These are phyloP conservation scores for Epichloe brachyelytri DNA, from an alignment of 2,329 filamentous ascomycete genomes.

Conservation along the genomic window DNA sequence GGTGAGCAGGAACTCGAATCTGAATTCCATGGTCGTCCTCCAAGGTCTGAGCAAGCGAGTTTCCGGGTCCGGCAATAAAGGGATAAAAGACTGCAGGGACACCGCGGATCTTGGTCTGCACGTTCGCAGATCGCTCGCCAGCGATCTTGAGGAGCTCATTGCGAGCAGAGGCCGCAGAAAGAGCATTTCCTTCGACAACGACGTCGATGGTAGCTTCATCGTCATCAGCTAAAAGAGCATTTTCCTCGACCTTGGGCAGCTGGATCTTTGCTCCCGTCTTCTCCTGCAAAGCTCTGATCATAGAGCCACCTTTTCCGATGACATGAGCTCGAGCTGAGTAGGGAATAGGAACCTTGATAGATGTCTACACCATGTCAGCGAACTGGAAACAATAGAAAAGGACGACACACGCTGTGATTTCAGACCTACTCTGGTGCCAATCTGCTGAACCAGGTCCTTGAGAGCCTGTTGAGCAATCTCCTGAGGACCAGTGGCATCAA, in stretches of 20 bases:
- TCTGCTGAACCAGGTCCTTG: constrained; percentile 76
- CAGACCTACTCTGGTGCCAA: constrained; percentile 63
- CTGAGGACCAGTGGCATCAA: constrained; percentile 74
- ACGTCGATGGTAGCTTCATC: constrained; percentile 80
- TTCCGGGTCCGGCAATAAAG: constrained; percentile 76
- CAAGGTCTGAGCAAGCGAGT: constrained; percentile 52
- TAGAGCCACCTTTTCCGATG: constrained; percentile 83
- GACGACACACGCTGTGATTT: background rate
- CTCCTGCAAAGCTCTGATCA: constrained; percentile 81
- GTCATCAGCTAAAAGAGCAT: constrained; percentile 45
- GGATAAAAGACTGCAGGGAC: constrained; percentile 91
- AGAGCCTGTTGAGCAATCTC: constrained; percentile 79
- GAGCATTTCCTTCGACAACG: constrained; percentile 77
- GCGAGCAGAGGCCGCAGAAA: constrained; percentile 72
- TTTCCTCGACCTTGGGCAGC: constrained; percentile 68
- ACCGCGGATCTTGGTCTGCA: constrained; percentile 68
- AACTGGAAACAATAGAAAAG: background rate
- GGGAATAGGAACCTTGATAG: constrained; percentile 68
- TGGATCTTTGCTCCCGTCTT: constrained; percentile 84
- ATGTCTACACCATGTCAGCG: constrained; percentile 22
- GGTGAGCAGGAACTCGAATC: constrained; percentile 71
- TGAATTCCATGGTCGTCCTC: constrained; percentile 69
- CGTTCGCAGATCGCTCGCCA: constrained; percentile 69
- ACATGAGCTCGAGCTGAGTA: constrained; percentile 75
- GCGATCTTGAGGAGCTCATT: constrained; percentile 80